These are phyloP conservation scores for Cicer bijugum DNA, from an alignment of 306 rosid species.

Conservation along the genomic window DNA sequence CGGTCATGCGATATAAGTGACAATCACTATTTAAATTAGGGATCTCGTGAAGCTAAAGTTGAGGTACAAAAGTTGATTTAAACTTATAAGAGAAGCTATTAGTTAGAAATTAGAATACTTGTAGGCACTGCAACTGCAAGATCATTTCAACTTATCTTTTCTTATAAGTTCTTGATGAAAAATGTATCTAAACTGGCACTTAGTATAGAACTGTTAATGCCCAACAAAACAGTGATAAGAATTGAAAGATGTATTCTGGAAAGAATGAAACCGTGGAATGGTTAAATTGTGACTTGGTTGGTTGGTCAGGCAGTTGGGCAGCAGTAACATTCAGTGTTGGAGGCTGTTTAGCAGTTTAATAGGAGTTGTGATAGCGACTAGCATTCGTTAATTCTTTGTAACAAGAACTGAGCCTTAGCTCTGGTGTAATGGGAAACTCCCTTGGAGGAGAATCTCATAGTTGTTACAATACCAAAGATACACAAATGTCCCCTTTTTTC, in stretches of 20 bases:
- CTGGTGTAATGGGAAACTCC: not conserved
- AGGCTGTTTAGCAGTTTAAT: not conserved
- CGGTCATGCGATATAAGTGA: not conserved
- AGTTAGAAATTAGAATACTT: conserved; percentile 14
- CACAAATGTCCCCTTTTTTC: not conserved
- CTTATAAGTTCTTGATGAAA: not conserved
- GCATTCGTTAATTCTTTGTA: not conserved
- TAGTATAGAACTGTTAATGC: not conserved
- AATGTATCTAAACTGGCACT: not conserved
- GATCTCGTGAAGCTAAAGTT: not conserved
- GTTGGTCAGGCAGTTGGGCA: conserved; percentile 6
- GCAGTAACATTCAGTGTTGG: not conserved
- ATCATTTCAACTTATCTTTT: conserved; percentile 3
- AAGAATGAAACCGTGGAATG: not conserved
- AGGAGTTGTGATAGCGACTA: not conserved
- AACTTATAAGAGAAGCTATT: conserved; percentile 13
- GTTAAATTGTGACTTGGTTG: not conserved
- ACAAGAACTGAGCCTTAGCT: not conserved
- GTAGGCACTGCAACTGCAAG: conserved; percentile 1
- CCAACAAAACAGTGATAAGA: conserved; percentile 4
- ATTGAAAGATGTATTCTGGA: not conserved
- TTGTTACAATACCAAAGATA: not conserved
- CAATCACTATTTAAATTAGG: not conserved
- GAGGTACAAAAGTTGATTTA: conserved; percentile 8
- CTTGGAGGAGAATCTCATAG: conserved; percentile 1